These are phyloP conservation scores for Cordia subcordata DNA, from an alignment of 257 asterid genomes.

Conservation along the genomic window DNA sequence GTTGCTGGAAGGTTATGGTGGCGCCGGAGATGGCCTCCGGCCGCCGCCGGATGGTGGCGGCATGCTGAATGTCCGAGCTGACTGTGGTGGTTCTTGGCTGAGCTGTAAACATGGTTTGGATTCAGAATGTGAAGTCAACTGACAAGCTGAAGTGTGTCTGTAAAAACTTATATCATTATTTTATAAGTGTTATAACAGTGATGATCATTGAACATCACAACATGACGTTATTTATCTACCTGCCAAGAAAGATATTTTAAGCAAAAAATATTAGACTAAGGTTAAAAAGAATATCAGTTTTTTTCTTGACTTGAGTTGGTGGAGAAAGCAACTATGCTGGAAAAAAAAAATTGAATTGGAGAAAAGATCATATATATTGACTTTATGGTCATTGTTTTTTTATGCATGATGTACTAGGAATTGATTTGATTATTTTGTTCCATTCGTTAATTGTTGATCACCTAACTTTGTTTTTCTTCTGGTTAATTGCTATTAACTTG, in stretches of 20 bases:
- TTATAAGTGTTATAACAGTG: not conserved
- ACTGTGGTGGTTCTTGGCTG: constrained; percentile 45
- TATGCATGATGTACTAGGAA: too few species aligned
- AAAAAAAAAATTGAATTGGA: too few species aligned
- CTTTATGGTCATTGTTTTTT: too few species aligned
- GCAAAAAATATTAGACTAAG: not conserved
- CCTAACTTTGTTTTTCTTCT: too few species aligned
- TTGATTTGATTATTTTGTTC: too few species aligned
- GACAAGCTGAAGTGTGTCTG: not conserved
- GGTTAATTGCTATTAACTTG: too few species aligned
- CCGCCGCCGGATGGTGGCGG: constrained; percentile 26
- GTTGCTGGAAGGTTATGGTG: constrained; percentile 11
- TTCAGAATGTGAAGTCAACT: constrained; percentile 2
- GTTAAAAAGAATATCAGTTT: not conserved
- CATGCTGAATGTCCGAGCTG: constrained; percentile 19
- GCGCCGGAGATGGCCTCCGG: constrained; percentile 26
- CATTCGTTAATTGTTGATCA: too few species aligned
- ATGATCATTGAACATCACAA: not conserved
- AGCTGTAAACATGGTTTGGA: constrained; percentile 44
- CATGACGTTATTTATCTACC: not conserved
- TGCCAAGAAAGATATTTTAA: not conserved
- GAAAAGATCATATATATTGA: too few species aligned
- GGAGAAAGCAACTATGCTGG: not conserved
- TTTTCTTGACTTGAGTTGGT: not conserved
- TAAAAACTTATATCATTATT: too few species aligned